Base-by-base conservation (phyloP, 305 asterid species). In the Fraxinus angustifolia region DNA sequence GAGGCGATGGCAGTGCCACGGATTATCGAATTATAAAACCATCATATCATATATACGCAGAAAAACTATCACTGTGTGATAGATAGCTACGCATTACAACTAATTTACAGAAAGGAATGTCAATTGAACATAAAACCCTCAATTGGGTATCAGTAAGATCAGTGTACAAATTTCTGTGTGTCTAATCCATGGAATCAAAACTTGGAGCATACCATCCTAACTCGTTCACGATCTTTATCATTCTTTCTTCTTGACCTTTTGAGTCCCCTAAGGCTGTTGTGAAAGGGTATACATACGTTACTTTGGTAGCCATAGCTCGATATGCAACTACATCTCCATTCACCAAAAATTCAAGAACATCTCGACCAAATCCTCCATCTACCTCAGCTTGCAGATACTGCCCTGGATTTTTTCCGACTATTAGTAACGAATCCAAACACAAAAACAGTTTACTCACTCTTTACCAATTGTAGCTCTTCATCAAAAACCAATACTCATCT, bases 191-290 rank as follows among this genome's bases (percentile, higher is more conserved):
- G 70, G 89, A 82, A 16, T 91, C 95, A 85, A 93, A 88, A 84
- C 87, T 90, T n/a, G 99, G 98, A 79, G 97, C 92, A 89, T 85
- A 90, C 99, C 99, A 95, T 26, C 96, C 97, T 73, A 95, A 84
- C 85, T 91, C 92, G 8, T 87, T 83, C 48, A 91, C 48, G 21
- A 95, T 91, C 78, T 82, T 87, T 83, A 87, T 88, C 87, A 92
- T 3, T 87, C 98, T 91, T 78, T 84, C 89, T 86, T 95, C 93
- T 81, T 95, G 93, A 28, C 98, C 98, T 81, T 93, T 92, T 0
- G 98, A 91, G 84, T 95, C 97, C 21, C 98, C 98, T 14, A 95
- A 90, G 14, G 98, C 97, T 2, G 98, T 95, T 1, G 98, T 95
- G 82, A 95, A 95, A 6, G 98, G 98, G 78, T 95, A 95, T 12